Base-by-base conservation (phyloP, 2,329 filamentous ascomycete genomes). In the Neofusicoccum parvum region DNA sequence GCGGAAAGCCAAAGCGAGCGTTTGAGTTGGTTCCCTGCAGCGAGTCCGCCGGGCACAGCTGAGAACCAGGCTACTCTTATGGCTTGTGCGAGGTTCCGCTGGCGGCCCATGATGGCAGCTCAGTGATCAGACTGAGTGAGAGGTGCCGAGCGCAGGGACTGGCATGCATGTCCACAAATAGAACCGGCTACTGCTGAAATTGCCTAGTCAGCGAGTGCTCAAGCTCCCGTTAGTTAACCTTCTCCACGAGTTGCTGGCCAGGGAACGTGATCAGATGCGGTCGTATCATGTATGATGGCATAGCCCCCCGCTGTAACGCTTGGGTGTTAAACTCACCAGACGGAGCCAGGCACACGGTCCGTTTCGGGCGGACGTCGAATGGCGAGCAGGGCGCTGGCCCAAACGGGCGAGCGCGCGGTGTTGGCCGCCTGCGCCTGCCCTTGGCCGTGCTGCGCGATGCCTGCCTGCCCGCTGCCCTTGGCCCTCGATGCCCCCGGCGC, bases 201-300 rank as follows among this genome's bases (percentile, higher is more conserved):
- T 69, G 72, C 70, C 75, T 78, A 77, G 76, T 74, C 71, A 72
- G 74, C 76, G 75, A 75, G 75, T 77, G 75, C 76, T 78, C 75
- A 69, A 73, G 72, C 73, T 56, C 50, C 48, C 60, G 50, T 64
- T 53, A 64, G 41, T 64, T 64, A 64, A 64, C 60, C 60, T 64
- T 58, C 63, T 58, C 54, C 63, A 65, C 43, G 63, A 65, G 54
- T 45, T 59, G 54, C 54, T 59, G 54, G 49, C 73, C 69, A 71
- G 71, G 71, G 72, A 73, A 69, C 71, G 70, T 66, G 69, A 67
- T 67, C 63, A 67, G 54, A 59, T 59, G 54, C 54, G 39, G 48
- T 49, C 65, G 64, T 70, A 68, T 72, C 71, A 73, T 70, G 63
- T 39, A 65, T 58, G 63, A 49, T 77, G 74, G 74, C 74, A 77